Evolutionary conservation across 495 filamentous ascomycete genomes (phyloP), one percentile per base, ranked within the genome.

Genomic region (Bryoglossum gracile): DNA sequence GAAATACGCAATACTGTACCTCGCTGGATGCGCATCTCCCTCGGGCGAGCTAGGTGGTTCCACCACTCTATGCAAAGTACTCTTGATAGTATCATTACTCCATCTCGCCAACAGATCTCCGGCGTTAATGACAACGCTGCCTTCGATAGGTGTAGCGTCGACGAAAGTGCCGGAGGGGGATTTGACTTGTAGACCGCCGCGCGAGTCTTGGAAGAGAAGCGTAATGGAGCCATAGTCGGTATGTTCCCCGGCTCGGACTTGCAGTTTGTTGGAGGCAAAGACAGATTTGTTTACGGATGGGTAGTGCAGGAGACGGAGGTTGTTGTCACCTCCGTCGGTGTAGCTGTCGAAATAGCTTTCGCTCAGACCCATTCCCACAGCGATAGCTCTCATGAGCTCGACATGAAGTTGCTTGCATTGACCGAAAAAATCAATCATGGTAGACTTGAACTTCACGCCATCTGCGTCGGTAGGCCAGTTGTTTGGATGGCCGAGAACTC

Each of bases 171-270:
- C 86, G 23, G 76, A 78, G 0, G 88, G 86, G 30, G 77, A 82
- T 59, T 80, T 77, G 8, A 95, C 89, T 66, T 97, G 89, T 48
- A 96, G 60, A 0, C 91, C 91, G 1, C 91, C 91, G 19, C 78
- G 68, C 30, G 68, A 55, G 67, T 95, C 91, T 62, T 97, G 91
- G 66, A 97, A 96, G 13, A 97, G 72, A 22, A 95, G 63, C 2
- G 91, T 95, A 51, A 95, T 77, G 0, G 79, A 86, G 0, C 89
- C 91, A 58, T 95, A 95, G 59, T 96, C 91, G 14, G 83, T 86
- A 61, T 96, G 91, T 36, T 82, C 85, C 0, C 88, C 91, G 0
- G 90, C 89, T 2, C 91, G 66, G 2, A 96, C 86, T 62, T 89
- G 84, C 10, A 59, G 25, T 19, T 79, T 80, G 48, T 88, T 86